Evolutionary conservation across 495 filamentous ascomycete genomes (phyloP).

Genomic region (Cercophora samala): DNA sequence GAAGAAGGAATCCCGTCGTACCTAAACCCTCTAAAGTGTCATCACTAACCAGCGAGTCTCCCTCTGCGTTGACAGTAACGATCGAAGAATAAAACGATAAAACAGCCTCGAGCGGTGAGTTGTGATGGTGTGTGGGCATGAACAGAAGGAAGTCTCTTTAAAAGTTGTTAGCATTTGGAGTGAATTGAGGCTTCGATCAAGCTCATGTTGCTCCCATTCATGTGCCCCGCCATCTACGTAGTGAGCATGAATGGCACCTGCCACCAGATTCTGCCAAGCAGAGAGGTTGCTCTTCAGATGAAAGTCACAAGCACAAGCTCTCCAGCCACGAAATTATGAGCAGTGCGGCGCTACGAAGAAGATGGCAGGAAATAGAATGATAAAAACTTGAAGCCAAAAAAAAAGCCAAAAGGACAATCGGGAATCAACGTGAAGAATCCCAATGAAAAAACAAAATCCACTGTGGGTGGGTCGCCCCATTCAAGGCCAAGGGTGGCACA

Average conservation of each 20-base stretch:
- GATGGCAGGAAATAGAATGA: neutral
- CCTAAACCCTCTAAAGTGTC: conserved; percentile 88
- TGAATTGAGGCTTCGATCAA: neutral
- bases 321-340: conserved; percentile 1
- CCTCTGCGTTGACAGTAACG: conserved; percentile 86
- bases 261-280: neutral
- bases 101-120: conserved; percentile 73
- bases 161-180: conserved; percentile 7
- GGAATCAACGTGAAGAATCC: neutral
- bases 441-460: conserved; percentile 9
- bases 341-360: neutral
- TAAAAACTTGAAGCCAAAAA: neutral
- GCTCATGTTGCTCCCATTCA: neutral
- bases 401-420: neutral
- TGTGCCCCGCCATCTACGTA: neutral
- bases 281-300: neutral
- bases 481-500: conserved; percentile 8
- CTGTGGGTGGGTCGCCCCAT: conserved; percentile 9
- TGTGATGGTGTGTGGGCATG: conserved; percentile 60
- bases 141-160: conserved; percentile 90
- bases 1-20: conserved; percentile 77
- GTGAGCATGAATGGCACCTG: conserved; percentile 7
- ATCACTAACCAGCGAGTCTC: conserved; percentile 88
- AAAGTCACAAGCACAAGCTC: neutral
- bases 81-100: conserved; percentile 90